These are phyloP conservation scores for Metschnikowia similis DNA, from an alignment of 805 yeast species.

Conservation along the genomic window DNA sequence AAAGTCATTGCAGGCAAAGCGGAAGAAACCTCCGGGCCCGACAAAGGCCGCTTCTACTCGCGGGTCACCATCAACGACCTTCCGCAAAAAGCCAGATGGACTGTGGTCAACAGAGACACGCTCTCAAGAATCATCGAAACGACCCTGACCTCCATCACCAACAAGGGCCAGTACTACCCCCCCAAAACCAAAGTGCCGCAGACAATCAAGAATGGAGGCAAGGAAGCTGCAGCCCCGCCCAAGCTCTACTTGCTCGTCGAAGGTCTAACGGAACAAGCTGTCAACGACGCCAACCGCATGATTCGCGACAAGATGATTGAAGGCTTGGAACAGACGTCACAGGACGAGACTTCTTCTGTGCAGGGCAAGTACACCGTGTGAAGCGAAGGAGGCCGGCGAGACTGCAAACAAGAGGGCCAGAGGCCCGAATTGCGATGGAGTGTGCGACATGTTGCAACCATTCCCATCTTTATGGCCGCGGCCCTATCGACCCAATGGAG, in stretches of 20 bases:
- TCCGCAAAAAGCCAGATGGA: conserved; percentile 79
- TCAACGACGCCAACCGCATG: conserved; percentile 54
- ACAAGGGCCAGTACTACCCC: conserved; percentile 68
- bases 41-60: conserved; percentile 55
- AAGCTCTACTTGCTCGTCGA: conserved; percentile 77
- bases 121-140: conserved; percentile 61
- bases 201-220: conserved; percentile 46
- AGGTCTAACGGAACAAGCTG: conserved; percentile 57
- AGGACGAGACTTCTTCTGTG: conserved; percentile 39
- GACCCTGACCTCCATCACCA: conserved; percentile 73
- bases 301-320: conserved; percentile 52
- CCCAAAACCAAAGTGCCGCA: conserved; percentile 41
- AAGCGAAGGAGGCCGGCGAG: neutral
- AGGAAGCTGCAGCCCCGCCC: conserved; percentile 53
- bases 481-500: neutral
- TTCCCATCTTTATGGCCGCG: neutral
- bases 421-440: no score
- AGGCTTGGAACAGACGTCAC: conserved; percentile 49
- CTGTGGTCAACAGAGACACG: conserved; percentile 63
- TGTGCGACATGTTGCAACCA: neutral
- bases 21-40: conserved; percentile 54
- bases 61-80: conserved; percentile 76
- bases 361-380: conserved; percentile 47
- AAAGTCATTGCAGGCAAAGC: conserved; percentile 49
- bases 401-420: no score